These are phyloP conservation scores for Paramecium tetraurelia DNA, from an alignment of 73 alveolate genomes.

Conservation along the genomic window DNA sequence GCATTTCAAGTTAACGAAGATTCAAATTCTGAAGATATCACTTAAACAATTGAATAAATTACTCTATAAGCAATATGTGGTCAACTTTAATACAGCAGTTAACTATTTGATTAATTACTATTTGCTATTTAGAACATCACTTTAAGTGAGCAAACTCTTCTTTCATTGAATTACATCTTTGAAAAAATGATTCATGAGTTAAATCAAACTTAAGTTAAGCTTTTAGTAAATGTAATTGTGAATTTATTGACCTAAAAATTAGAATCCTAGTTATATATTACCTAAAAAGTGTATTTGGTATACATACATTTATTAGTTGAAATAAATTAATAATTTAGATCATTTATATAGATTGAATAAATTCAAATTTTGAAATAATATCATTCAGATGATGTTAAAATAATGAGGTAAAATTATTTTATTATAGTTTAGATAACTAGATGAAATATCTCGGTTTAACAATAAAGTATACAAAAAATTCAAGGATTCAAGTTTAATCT, in stretches of 20 bases:
- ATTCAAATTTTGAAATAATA: not conserved
- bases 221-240: not conserved
- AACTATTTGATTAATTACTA: not conserved
- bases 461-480: not conserved
- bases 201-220: not conserved
- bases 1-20: not conserved
- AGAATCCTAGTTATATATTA: not conserved
- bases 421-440: not conserved
- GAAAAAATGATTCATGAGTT: not conserved
- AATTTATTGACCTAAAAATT: not conserved
- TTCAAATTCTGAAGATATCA: not conserved
- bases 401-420: not conserved
- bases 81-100: not conserved
- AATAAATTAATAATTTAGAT: not conserved
- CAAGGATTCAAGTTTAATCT: not conserved
- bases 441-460: not conserved
- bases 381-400: conserved; percentile 4
- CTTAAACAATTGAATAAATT: not conserved
- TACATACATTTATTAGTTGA: not conserved
- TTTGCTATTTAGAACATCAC: not conserved
- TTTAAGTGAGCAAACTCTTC: not conserved
- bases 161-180: not conserved
- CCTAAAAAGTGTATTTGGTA: not conserved
- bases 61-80: not conserved
- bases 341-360: not conserved